Percentiles rank a stretch among this genome's conserved stretches.
Conservation (phyloP, 805 yeast species). For the Hanseniaspora vineae region DNA sequence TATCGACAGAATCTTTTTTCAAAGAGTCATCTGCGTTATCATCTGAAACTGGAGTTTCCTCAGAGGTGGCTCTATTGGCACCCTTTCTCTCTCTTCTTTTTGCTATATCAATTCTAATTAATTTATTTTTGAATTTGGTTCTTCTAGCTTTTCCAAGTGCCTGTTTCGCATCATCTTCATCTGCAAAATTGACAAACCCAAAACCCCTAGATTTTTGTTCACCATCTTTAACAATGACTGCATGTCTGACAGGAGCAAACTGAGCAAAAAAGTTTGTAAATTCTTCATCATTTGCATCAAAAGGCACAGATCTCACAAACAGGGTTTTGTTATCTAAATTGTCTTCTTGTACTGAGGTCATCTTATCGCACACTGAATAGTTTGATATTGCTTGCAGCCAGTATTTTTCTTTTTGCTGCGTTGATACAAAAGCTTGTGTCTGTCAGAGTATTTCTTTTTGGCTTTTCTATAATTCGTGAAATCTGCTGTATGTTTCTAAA, state of each 20-base stretch:
- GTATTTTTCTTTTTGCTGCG: background rate
- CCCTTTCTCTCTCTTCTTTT: slow-evolving; percentile 70
- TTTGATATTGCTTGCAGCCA: background rate
- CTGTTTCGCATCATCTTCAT: slow-evolving; percentile 68
- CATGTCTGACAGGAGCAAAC: slow-evolving; percentile 90
- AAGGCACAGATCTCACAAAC: slow-evolving; percentile 79
- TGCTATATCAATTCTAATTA: slow-evolving; percentile 74
- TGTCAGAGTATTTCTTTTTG: no score
- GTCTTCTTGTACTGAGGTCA: slow-evolving; percentile 10
- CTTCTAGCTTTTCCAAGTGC: slow-evolving; percentile 62
- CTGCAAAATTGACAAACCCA: slow-evolving; percentile 85
- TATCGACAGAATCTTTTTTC: slow-evolving; percentile 2
- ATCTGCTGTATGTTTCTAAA: no score
- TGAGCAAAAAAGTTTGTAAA: slow-evolving; percentile 78
- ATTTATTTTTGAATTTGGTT: slow-evolving; percentile 48
- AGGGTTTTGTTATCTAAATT: slow-evolving; percentile 40
- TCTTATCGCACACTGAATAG: background rate
- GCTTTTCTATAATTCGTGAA: no score
- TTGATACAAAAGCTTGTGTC: background rate
- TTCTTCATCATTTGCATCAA: slow-evolving; percentile 67
- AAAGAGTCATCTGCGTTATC: background rate
- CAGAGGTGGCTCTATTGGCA: background rate
- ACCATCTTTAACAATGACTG: slow-evolving; percentile 73
- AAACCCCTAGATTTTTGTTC: slow-evolving; percentile 78
- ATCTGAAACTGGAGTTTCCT: slow-evolving; percentile 2